Percentiles rank a stretch among this genome's conserved stretches.
Conservation (phyloP, 2,329 filamentous ascomycete genomes). For the Aciculosporium take region DNA sequence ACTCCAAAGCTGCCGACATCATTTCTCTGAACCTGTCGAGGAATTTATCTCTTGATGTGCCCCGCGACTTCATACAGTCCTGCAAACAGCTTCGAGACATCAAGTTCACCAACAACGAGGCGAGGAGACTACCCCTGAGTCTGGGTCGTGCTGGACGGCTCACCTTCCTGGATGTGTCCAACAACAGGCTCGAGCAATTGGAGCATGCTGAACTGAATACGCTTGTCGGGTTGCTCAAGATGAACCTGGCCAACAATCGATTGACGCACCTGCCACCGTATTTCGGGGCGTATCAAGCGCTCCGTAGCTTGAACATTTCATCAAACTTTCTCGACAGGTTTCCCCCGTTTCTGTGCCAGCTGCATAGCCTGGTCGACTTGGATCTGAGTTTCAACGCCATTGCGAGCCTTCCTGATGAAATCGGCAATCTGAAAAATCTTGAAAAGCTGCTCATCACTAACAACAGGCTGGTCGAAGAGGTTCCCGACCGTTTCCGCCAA, state of each 20-base stretch:
- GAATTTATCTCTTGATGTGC: slow-evolving; percentile 83
- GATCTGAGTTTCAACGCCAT: slow-evolving; percentile 97
- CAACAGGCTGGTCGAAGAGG: slow-evolving; percentile 65
- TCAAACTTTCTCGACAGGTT: slow-evolving; percentile 85
- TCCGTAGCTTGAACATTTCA: slow-evolving; percentile 79
- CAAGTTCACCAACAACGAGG: slow-evolving; percentile 91
- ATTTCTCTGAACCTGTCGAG: slow-evolving; percentile 87
- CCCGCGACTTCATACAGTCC: slow-evolving; percentile 89
- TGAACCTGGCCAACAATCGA: slow-evolving; percentile 90
- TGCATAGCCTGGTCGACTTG: slow-evolving; percentile 75
- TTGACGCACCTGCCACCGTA: slow-evolving; percentile 65
- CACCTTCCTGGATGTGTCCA: slow-evolving; percentile 86
- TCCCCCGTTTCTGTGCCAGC: slow-evolving; percentile 68
- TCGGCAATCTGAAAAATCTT: slow-evolving; percentile 64
- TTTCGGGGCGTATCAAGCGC: slow-evolving; percentile 63
- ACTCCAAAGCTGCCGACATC: slow-evolving; percentile 82
- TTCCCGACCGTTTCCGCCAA: slow-evolving; percentile 60
- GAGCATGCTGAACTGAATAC: slow-evolving; percentile 71
- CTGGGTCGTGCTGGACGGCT: slow-evolving; percentile 66
- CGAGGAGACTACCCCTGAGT: slow-evolving; percentile 70
- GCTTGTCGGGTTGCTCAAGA: slow-evolving; percentile 63
- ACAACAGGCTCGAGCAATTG: slow-evolving; percentile 79
- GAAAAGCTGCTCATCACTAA: slow-evolving; percentile 93
- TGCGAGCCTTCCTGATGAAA: slow-evolving; percentile 56
- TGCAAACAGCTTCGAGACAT: slow-evolving; percentile 87